Evolutionary conservation across 2,329 filamentous ascomycete genomes (phyloP).

Genomic region (Aspergillus uvarum): DNA sequence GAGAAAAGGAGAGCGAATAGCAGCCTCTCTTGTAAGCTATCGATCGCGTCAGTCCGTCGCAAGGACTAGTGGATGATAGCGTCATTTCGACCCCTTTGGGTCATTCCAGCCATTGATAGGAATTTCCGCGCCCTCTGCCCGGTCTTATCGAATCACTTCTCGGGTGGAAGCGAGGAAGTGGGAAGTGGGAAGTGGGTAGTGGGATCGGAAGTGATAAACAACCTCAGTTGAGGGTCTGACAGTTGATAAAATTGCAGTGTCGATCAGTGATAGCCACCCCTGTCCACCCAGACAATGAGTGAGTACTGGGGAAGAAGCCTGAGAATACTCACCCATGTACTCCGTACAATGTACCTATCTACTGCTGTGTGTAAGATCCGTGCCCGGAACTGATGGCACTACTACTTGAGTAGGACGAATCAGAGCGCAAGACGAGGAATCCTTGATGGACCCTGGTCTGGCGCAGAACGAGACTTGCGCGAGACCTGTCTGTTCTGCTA

Average conservation of each 20-base stretch:
- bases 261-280: no score
- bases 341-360: no score
- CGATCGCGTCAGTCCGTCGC: background rate
- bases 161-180: background rate
- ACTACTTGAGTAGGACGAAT: background rate
- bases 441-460: background rate
- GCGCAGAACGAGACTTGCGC: background rate
- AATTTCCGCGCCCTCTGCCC: background rate
- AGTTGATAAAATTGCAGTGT: no score
- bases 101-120: background rate
- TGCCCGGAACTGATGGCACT: background rate
- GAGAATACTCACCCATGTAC: no score
- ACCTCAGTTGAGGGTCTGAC: no score
- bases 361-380: background rate
- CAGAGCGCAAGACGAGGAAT: background rate
- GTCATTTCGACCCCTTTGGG: background rate
- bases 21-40: background rate
- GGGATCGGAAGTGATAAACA: no score
- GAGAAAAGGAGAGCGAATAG: background rate
- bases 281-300: no score
- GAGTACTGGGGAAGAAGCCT: no score
- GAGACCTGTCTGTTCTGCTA: no score
- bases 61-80: conserved; percentile 5
- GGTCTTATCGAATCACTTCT: background rate
- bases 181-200: no score